Conservation (phyloP, 139 green algal genomes). For the Coelastrella sp. region DNA sequence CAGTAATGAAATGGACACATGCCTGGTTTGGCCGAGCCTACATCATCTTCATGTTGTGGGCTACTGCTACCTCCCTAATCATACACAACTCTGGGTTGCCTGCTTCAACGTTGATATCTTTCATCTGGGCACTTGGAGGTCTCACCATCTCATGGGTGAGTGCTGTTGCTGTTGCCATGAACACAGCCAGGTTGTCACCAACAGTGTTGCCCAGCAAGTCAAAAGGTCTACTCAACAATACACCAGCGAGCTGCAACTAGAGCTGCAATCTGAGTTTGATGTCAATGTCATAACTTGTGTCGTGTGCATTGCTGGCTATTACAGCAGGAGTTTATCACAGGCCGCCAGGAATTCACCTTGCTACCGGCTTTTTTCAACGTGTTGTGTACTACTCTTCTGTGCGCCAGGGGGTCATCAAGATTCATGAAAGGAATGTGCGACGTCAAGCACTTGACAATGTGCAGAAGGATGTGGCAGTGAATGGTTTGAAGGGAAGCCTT, state of each 20-base stretch:
- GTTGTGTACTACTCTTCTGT: background rate
- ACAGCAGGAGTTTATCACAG: too few relatives aligned
- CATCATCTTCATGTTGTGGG: slow-evolving; percentile 46
- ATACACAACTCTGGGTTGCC: slow-evolving; percentile 48
- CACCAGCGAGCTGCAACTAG: too few relatives aligned
- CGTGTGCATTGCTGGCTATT: too few relatives aligned
- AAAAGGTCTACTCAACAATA: too few relatives aligned
- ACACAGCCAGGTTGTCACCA: background rate
- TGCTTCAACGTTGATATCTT: slow-evolving; percentile 20
- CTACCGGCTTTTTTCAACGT: background rate
- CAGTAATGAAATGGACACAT: slow-evolving; percentile 16
- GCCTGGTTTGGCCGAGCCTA: slow-evolving; percentile 45
- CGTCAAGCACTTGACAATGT: background rate
- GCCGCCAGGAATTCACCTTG: too few relatives aligned
- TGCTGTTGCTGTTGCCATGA: background rate
- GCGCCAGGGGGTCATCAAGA: slow-evolving; percentile 14
- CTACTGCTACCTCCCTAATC: slow-evolving; percentile 32
- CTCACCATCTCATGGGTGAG: slow-evolving; percentile 8
- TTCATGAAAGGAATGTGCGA: slow-evolving; percentile 23
- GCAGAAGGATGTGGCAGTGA: background rate
- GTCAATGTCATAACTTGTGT: too few relatives aligned
- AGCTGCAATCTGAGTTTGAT: too few relatives aligned
- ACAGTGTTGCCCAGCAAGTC: too few relatives aligned
- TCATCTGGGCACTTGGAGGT: slow-evolving; percentile 40
- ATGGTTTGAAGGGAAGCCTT: background rate